Base-by-base conservation (phyloP, 768 basidiomycete species). In the Dendrothele bispora region DNA sequence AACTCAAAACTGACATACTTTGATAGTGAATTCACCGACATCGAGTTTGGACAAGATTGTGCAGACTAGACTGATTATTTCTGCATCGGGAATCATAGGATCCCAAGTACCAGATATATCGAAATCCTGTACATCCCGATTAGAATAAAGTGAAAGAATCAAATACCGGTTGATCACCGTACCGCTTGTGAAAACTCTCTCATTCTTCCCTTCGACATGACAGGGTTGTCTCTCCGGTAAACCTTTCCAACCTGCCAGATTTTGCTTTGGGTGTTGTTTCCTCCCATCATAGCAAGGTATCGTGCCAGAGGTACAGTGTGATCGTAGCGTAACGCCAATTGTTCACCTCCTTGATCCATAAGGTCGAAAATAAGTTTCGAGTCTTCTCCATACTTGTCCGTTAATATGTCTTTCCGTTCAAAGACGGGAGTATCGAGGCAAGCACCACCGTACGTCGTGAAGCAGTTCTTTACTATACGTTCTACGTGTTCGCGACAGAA, bases 211-310 rank as follows among this genome's bases (percentile, higher is more conserved):
- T 99, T 99, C 24, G 86, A 88, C 87, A 98, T 94, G 48, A 95
- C 95, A 0, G 97, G 97, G 54, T 86, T 92, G 68, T 99, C 97
- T 61, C 97, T 73, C 52, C 97, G 76, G 67, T 98, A 99, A 17
- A 99, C 97, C 70, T 98, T 99, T n/a, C 94, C 95, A 42, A 99
- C 85, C 66, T 98, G 97, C 86, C 93, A 99, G 12, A 98, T 65
- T 70, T 98, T 98, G 52, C 84, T 72, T 55, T 84, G 83, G 5
- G 78, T 71, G 56, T 66, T 79, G 53, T 76, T 85, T n/a, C 82
- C 83, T n/a, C 91, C 88, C 49, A 83, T 83, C 94, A 99, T 98
- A 22, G 97, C 95, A 15, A 99, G 74, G 66, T 92, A 95, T 26
- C 97, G 76, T 18, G 95, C 97, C 35, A 99, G 85, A 5, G 97